phyloP scores from a whole-genome alignment of 768 basidiomycete species.

The Mrakia frigida region DNA sequence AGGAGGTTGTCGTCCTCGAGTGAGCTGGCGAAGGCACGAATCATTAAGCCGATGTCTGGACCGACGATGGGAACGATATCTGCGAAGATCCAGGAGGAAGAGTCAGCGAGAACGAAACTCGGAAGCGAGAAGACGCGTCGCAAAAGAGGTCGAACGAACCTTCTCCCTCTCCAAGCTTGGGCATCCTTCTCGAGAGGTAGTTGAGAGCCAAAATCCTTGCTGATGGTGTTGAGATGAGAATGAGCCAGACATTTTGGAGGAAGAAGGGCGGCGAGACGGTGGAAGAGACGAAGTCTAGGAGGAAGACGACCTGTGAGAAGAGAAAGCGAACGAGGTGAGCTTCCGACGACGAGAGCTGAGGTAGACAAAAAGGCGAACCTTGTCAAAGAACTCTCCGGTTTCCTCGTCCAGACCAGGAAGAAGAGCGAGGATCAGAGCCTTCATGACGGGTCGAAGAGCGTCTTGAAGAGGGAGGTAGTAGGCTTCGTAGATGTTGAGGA shows the following conservation, averaged over 20 bases:
- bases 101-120: not conserved
- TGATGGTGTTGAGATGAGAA: constrained; percentile 81
- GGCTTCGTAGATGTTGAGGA: constrained; percentile 86
- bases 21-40: constrained; percentile 81
- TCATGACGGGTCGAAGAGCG: constrained; percentile 79
- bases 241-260: constrained; percentile 90
- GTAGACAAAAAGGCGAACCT: constrained; percentile 28
- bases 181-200: constrained; percentile 75
- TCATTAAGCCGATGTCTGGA: constrained; percentile 84
- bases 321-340: not conserved
- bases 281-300: constrained; percentile 75
- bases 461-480: constrained; percentile 82
- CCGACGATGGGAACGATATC: constrained; percentile 72
- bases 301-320: constrained; percentile 58
- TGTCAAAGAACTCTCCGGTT: constrained; percentile 91
- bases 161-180: constrained; percentile 48
- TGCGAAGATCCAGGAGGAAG: constrained; percentile 33
- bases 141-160: constrained; percentile 5
- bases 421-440: constrained; percentile 86
- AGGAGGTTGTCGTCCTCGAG: constrained; percentile 91
- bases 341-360: not conserved
- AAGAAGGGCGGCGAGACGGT: constrained; percentile 84
- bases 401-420: constrained; percentile 96
- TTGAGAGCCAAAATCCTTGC: constrained; percentile 81
- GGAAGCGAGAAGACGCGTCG: not conserved